A percentile compares a stretch with the other conserved stretches of the same genome.
Conservation (phyloP, 805 yeast genomes). For the Candida maris region DNA sequence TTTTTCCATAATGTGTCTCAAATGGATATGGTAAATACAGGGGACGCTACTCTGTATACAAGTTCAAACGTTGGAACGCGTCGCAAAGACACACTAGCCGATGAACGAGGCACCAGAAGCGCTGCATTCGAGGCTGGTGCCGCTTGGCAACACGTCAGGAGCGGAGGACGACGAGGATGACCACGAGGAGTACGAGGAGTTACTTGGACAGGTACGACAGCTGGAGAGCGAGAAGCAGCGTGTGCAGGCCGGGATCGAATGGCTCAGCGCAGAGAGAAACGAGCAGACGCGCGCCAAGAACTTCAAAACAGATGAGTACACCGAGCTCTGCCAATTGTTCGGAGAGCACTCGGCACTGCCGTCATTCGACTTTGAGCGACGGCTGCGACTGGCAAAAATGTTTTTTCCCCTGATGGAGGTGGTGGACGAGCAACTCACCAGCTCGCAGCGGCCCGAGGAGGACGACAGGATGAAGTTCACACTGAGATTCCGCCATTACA, state of each 20-base stretch:
- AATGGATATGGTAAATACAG: too few relatives aligned
- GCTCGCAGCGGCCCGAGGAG: not conserved
- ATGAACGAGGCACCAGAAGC: not conserved
- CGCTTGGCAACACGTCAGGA: not conserved
- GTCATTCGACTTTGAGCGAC: constrained; percentile 23
- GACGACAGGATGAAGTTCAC: constrained; percentile 10
- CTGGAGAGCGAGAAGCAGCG: constrained; percentile 7
- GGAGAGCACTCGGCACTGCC: constrained; percentile 27
- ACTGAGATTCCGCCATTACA: constrained; percentile 13
- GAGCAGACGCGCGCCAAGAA: constrained; percentile 2
- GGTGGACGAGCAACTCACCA: constrained; percentile 2
- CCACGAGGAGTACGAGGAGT: constrained; percentile 12
- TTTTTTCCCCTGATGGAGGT: constrained; percentile 30
- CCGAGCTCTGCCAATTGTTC: constrained; percentile 14
- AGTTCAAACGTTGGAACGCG: too few relatives aligned
- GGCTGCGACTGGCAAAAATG: constrained; percentile 19
- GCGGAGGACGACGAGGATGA: constrained; percentile 11
- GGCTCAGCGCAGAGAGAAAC: constrained; percentile 1
- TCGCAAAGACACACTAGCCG: too few relatives aligned
- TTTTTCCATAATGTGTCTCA: too few relatives aligned
- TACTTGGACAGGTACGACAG: constrained; percentile 5
- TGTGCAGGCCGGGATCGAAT: constrained; percentile 3
- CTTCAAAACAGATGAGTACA: constrained; percentile 17
- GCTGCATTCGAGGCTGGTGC: constrained; percentile 2
- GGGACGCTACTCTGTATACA: too few relatives aligned